A percentile compares a stretch with the other conserved stretches of the same genome.
These are phyloP conservation scores for Corinectria fuckeliana DNA, from an alignment of 2,329 filamentous ascomycete species.

Conservation along the genomic window DNA sequence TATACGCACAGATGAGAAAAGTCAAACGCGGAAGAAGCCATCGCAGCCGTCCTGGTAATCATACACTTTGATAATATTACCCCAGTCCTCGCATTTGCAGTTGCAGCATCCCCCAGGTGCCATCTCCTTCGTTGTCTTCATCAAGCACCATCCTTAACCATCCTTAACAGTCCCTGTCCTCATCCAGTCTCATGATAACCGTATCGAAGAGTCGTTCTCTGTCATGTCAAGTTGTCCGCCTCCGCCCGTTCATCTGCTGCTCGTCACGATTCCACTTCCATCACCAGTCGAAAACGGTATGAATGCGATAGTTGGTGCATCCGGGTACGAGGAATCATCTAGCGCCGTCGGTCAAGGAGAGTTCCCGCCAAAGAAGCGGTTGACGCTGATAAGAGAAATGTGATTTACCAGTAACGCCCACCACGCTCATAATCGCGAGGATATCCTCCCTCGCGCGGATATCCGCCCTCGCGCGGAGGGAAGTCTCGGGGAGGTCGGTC, in stretches of 20 bases:
- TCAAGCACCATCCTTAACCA: slow-evolving; percentile 28
- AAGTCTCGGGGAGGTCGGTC: slow-evolving; percentile 61
- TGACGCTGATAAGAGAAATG: slow-evolving; percentile 32
- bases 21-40: slow-evolving; percentile 24
- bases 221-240: slow-evolving; percentile 31
- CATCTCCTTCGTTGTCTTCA: slow-evolving; percentile 26
- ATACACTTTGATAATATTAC: slow-evolving; percentile 40
- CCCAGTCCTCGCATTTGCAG: slow-evolving; percentile 25
- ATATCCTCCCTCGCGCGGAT: slow-evolving; percentile 51
- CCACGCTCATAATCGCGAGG: slow-evolving; percentile 58
- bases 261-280: slow-evolving; percentile 25
- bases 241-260: slow-evolving; percentile 18
- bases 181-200: slow-evolving; percentile 23
- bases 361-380: slow-evolving; percentile 39
- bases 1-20: slow-evolving; percentile 20
- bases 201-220: slow-evolving; percentile 28
- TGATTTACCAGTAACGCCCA: slow-evolving; percentile 58
- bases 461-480: slow-evolving; percentile 52
- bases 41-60: slow-evolving; percentile 33
- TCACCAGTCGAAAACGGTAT: slow-evolving; percentile 23
- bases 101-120: slow-evolving; percentile 22
- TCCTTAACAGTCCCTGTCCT: slow-evolving; percentile 19
- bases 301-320: slow-evolving; percentile 25
- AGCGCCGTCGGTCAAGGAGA: slow-evolving; percentile 46
- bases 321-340: slow-evolving; percentile 40